phyloP scores from a whole-genome alignment of 73 alveolate species.

The Effrenium voratum region DNA sequence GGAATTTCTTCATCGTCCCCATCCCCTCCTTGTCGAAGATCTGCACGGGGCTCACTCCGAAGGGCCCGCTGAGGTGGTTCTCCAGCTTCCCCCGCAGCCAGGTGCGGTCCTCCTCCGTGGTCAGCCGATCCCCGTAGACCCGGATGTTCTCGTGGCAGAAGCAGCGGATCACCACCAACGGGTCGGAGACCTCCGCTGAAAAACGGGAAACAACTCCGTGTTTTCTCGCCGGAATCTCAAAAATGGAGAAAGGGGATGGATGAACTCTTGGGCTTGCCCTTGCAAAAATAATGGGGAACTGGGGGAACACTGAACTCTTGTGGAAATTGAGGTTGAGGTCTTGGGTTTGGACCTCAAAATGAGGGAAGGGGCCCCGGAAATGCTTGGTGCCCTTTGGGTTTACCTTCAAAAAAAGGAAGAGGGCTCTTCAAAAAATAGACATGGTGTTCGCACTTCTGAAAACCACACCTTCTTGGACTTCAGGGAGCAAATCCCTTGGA shows the following conservation, averaged over 20 bases:
- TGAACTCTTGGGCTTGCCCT: too few species aligned
- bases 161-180: conserved; percentile 49
- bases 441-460: too few species aligned
- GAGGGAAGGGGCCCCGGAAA: too few species aligned
- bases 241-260: too few species aligned
- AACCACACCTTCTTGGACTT: conserved; percentile 93
- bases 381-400: too few species aligned
- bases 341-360: too few species aligned
- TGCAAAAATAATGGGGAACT: too few species aligned
- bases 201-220: too few species aligned
- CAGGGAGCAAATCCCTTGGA: conserved; percentile 94
- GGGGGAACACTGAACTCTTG: neutral
- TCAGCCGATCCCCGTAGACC: conserved; percentile 99
- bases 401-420: too few species aligned
- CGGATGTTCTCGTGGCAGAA: conserved; percentile 99
- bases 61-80: conserved; percentile 1
- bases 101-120: conserved; percentile 96
- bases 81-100: conserved; percentile 87
- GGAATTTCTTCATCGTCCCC: too few species aligned
- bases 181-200: conserved; percentile 87
- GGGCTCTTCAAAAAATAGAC: too few species aligned
- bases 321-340: neutral
- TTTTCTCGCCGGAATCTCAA: too few species aligned
- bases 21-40: conserved; percentile 90
- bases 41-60: conserved; percentile 23